Evolutionary conservation across 2,329 filamentous ascomycete species (phyloP), one percentile per base, ranked within the genome.

Genomic region (Colletotrichum sp.): DNA sequence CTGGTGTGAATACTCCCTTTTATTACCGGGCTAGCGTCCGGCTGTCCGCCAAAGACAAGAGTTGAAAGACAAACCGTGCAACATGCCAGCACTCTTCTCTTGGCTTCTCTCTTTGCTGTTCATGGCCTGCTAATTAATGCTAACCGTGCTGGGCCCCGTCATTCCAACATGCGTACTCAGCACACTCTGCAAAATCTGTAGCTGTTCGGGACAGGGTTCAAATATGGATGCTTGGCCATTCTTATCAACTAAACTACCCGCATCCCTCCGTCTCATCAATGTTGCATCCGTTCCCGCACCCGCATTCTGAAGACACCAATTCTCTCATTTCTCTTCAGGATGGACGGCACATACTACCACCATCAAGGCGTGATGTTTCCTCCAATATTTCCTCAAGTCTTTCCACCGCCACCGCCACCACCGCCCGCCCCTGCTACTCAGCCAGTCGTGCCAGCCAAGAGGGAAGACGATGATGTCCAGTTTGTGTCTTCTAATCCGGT

Each of bases 401-500:
- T 68, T 30, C 57, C 69, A 52, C 18, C 68, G 32, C 28, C 30
- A 7, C 32, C 52, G 28, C 52, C 30, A 6, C 67, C 67, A 13
- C 34, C 26, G 10, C 64, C 71, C 18, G 57, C 32, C 21, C 44
- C 44, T 24, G 36, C 34, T 55, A 36, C 57, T 6, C 64, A 28
- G 18, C 26, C 76, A 15, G 28, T 68, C 16, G 52, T 77, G 21
- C 77, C 77, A 10, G 78, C 78, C 5, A 86, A 85, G 78, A 76
- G 80, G 68, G 79, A 78, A 28, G 86, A 88, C 64, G 84, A 85
- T 73, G 87, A 89, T 66, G 81, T 89, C 36, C 83, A 88, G 77
- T 87, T 88, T 70, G 81, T 89, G 36, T 87, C 85, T 59, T 85
- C 83, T 24, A 84, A 85, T 28, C 86, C 87, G 12, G 84, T 87